These are phyloP conservation scores for Flaveria sonorensis DNA, from an alignment of 129 eudicot species.

Conservation along the genomic window DNA sequence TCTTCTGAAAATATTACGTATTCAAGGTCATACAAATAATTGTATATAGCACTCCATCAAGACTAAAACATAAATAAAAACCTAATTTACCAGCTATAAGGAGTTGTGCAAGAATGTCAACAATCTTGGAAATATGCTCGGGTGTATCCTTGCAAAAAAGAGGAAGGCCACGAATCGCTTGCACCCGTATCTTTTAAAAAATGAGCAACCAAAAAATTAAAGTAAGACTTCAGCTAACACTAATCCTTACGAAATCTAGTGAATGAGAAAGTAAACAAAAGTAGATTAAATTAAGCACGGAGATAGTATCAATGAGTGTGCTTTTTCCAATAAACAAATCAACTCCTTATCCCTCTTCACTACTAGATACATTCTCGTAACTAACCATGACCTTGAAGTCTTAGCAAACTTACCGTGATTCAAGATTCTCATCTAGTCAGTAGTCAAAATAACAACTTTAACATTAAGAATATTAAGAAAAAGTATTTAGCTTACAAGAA, in stretches of 20 bases:
- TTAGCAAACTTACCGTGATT: background rate
- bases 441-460: background rate
- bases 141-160: conserved; percentile 98
- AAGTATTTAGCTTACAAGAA: background rate
- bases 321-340: background rate
- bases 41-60: background rate
- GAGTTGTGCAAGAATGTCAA: conserved; percentile 93
- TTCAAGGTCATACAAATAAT: conserved; percentile 20
- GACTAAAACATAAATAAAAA: conserved; percentile 3
- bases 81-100: conserved; percentile 75
- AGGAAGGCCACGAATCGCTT: conserved; percentile 97
- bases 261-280: background rate
- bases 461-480: background rate
- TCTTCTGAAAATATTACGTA: conserved; percentile 55
- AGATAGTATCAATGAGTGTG: background rate
- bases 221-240: conserved; percentile 13
- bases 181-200: conserved; percentile 56
- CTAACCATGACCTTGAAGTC: background rate
- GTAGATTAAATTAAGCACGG: background rate
- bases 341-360: background rate
- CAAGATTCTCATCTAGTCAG: background rate
- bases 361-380: background rate
- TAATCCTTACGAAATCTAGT: background rate
- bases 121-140: conserved; percentile 83
- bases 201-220: conserved; percentile 22